Evolutionary conservation across 768 basidiomycete species (phyloP).

Genomic region (Leccinum obscurum): DNA sequence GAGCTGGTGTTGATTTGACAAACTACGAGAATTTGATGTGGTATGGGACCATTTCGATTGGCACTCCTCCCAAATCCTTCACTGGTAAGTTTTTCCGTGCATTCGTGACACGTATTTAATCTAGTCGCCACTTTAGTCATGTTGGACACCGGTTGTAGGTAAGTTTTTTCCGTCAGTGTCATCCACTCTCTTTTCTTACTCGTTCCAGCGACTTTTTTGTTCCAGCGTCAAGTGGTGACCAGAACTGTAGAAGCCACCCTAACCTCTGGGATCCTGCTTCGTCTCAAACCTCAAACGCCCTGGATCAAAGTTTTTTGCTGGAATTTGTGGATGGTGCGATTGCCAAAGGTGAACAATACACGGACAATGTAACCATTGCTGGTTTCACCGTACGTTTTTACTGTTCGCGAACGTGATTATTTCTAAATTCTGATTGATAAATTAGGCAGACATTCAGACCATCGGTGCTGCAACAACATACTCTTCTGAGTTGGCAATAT

Average conservation of each 20-base stretch:
- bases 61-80: neutral
- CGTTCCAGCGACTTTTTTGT: neutral
- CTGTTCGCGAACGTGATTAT: neutral
- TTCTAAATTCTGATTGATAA: neutral
- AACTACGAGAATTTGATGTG: neutral
- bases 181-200: neutral
- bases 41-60: neutral
- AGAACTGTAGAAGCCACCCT: neutral
- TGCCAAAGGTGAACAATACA: slow-evolving; percentile 36
- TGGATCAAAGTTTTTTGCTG: too few species aligned
- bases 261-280: too few species aligned
- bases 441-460: neutral
- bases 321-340: too few species aligned
- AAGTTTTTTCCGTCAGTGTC: neutral
- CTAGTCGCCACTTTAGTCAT: neutral
- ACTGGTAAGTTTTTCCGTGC: too few species aligned
- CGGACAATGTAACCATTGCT: slow-evolving; percentile 28
- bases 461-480: too few species aligned
- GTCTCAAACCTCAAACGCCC: too few species aligned
- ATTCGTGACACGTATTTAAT: neutral
- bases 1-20: neutral
- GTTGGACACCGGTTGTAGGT: neutral
- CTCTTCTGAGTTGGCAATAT: too few species aligned
- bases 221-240: neutral
- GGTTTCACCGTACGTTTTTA: slow-evolving; percentile 4